A percentile compares a stretch with the other conserved stretches of the same genome.
Conservation (phyloP, 192 early-diverging fungal genomes). For the Coemansia sp. region DNA sequence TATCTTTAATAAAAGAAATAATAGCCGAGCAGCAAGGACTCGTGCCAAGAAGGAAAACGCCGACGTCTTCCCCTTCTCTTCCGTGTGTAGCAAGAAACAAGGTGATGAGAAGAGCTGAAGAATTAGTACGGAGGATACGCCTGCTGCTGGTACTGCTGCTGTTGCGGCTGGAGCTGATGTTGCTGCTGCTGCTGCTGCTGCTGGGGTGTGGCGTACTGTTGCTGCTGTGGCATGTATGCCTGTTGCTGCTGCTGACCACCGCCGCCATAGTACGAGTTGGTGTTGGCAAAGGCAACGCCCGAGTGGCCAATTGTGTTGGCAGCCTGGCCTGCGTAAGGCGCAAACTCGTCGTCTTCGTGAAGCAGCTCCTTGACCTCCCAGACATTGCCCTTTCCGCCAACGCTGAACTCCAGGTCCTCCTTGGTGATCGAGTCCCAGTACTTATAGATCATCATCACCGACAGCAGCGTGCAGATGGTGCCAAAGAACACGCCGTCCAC, state of each 20-base stretch:
- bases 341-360: conserved; percentile 55
- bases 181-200: conserved; percentile 28
- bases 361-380: conserved; percentile 80
- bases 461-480: conserved; percentile 82
- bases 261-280: conserved; percentile 38
- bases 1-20: background rate
- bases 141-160: conserved; percentile 16
- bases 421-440: conserved; percentile 99
- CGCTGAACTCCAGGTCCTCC: conserved; percentile 94
- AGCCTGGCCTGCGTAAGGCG: conserved; percentile 49
- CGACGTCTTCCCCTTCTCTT: background rate
- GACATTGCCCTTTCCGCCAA: conserved; percentile 72
- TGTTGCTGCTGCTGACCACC: conserved; percentile 31
- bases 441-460: conserved; percentile 99
- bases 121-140: conserved; percentile 33
- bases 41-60: background rate
- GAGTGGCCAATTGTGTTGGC: conserved; percentile 52
- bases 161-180: background rate
- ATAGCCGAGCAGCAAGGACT: background rate
- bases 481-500: conserved; percentile 98
- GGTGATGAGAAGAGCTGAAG: too few species aligned
- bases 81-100: background rate
- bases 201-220: conserved; percentile 11
- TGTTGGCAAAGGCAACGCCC: conserved; percentile 55
- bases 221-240: conserved; percentile 15